phyloP scores from a whole-genome alignment of 2,329 filamentous ascomycete genomes.

The Blastomyces gilchristii region DNA sequence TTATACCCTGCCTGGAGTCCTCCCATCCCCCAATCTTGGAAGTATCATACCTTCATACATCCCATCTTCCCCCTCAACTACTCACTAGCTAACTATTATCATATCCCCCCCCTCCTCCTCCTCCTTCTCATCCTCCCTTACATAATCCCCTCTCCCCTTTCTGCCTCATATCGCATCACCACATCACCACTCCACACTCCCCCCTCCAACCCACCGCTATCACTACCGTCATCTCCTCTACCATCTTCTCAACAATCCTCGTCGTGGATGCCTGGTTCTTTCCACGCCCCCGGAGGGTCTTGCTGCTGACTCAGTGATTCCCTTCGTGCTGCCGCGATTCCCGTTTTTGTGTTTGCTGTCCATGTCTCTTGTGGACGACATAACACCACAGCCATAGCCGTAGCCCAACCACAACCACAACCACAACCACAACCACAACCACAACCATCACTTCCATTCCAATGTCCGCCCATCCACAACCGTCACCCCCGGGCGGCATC shows the following conservation, averaged over 20 bases:
- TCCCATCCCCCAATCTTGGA: neutral
- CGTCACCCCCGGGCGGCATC: conserved; percentile 68
- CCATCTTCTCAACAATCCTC: neutral
- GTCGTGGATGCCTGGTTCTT: neutral
- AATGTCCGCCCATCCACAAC: conserved; percentile 65
- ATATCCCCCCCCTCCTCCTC: neutral
- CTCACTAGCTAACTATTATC: neutral
- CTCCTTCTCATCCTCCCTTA: neutral
- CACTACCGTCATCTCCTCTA: neutral
- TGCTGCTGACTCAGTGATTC: neutral
- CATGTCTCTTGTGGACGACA: too few species aligned
- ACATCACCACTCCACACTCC: too few species aligned
- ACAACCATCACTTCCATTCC: too few species aligned
- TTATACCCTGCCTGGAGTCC: neutral
- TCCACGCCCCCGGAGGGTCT: neutral
- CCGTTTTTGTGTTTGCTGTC: too few species aligned
- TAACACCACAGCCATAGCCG: too few species aligned
- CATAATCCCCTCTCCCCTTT: neutral
- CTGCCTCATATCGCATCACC: neutral
- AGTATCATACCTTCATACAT: conserved; percentile 3
- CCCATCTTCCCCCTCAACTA: neutral
- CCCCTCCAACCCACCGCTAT: too few species aligned
- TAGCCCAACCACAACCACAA: too few species aligned
- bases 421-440: too few species aligned
- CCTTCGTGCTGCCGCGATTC: neutral